Base-by-base conservation (phyloP, 495 filamentous ascomycete species). In the Saxophila tyrrhenica region DNA sequence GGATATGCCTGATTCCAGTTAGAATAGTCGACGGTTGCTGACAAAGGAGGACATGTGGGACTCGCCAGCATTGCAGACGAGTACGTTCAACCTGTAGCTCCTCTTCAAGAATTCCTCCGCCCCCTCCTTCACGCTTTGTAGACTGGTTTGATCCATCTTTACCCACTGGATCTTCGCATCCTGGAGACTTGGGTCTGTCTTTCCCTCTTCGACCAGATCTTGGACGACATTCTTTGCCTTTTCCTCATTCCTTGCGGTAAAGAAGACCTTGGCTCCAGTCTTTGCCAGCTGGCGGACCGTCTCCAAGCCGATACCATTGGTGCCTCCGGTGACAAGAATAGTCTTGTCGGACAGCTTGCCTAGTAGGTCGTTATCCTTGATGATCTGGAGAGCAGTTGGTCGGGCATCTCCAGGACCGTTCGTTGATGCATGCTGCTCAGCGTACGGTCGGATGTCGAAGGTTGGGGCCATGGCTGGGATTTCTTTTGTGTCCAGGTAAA, bases 351-450 rank as follows among this genome's bases (percentile, higher is more conserved):
- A 50, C n/a, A 74, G 46, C 16, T 64, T 69, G 17, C 67, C 69
- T 25, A 70, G 55, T 16, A 75, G 49, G 10, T 51, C 54, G 39
- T 81, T 69, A 50, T 81, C 78, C 45, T 72, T 46, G 56, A 83
- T 53, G 46, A 83, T 72, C 54, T 78, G 71, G n/a, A 72, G 52
- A 11, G 72, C 77, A 7, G 78, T 80, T n/a, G 77, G 77, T 17
- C 78, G 74, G 13, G 66, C 64, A 64, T 83, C 78, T 1, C 74
- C 73, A 15, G 72, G 62, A 9, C 79, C 78, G 45, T 72, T 50
- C n/a, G n/a, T n/a, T n/a, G n/a, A n/a, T n/a, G n/a, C n/a, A n/a
- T n/a, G n/a, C n/a, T n/a, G n/a, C n/a, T n/a, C n/a, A n/a, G n/a
- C n/a, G n/a, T n/a, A n/a, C n/a, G n/a, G n/a, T n/a, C n/a, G n/a